Evolutionary conservation across 2,329 filamentous ascomycete species (phyloP).

Genomic region (Botrytis paeoniae): DNA sequence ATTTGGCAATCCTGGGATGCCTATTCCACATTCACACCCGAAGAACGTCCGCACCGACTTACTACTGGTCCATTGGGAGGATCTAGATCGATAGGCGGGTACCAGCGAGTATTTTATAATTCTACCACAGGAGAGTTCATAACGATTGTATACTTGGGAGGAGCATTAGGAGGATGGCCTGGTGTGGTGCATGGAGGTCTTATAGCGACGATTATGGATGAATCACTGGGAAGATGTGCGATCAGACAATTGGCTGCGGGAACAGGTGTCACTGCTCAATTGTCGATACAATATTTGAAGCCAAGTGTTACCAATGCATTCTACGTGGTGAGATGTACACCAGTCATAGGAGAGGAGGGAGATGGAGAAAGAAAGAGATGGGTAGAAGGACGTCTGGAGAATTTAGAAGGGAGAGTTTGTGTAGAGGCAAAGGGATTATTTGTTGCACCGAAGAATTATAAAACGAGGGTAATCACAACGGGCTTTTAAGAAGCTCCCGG

Average conservation of each 20-base stretch:
- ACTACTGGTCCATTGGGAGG: conserved; percentile 46
- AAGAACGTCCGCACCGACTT: conserved; percentile 36
- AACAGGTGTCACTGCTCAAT: conserved; percentile 54
- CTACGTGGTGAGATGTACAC: conserved; percentile 57
- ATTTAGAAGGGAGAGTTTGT: conserved; percentile 52
- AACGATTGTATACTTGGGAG: conserved; percentile 66
- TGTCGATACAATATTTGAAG: conserved; percentile 60
- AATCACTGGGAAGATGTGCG: conserved; percentile 64
- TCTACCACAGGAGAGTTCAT: conserved; percentile 54
- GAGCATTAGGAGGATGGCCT: conserved; percentile 66
- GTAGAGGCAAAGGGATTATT: conserved; percentile 59
- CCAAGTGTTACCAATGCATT: conserved; percentile 59
- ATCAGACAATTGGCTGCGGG: conserved; percentile 47
- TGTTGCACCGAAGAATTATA: conserved; percentile 51
- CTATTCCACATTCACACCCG: conserved; percentile 36
- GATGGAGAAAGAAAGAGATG: conserved; percentile 39
- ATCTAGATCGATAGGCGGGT: conserved; percentile 44
- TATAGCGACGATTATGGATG: conserved; percentile 66
- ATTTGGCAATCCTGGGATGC: conserved; percentile 44
- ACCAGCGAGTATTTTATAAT: conserved; percentile 65
- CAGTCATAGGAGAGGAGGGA: conserved; percentile 39
- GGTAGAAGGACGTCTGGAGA: conserved; percentile 54
- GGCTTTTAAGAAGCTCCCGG: conserved; percentile 18
- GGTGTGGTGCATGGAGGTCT: conserved; percentile 68
- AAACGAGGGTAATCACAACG: conserved; percentile 22